Conservation (phyloP, 2,329 filamentous ascomycete species). For the Ambrosiella beaveri region DNA sequence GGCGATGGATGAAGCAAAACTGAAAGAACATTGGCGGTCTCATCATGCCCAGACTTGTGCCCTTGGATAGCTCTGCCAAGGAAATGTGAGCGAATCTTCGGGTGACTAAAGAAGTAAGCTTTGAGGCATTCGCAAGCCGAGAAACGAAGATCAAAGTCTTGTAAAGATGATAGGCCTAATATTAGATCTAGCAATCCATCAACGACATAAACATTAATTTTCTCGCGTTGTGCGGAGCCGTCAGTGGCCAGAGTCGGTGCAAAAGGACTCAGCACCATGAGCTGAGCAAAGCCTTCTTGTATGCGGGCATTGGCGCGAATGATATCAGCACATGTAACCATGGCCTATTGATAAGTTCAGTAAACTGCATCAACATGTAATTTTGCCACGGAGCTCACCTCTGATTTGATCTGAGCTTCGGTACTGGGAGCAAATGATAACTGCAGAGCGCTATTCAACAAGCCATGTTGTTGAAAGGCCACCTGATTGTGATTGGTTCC, state of each 20-base stretch:
- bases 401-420: constrained; percentile 62
- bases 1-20: constrained; percentile 52
- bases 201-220: constrained; percentile 65
- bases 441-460: constrained; percentile 63
- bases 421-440: constrained; percentile 62
- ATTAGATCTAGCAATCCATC: constrained; percentile 77
- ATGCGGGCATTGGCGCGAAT: constrained; percentile 64
- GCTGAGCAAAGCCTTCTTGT: constrained; percentile 78
- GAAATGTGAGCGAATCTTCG: constrained; percentile 70
- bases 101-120: constrained; percentile 74
- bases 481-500: constrained; percentile 71
- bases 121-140: constrained; percentile 83
- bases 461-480: constrained; percentile 68
- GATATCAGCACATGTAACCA: constrained; percentile 72
- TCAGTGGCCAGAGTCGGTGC: constrained; percentile 16
- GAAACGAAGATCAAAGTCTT: constrained; percentile 62
- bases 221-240: neutral
- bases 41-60: constrained; percentile 57
- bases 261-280: constrained; percentile 44
- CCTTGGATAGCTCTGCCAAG: constrained; percentile 77
- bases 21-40: constrained; percentile 75
- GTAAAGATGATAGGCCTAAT: constrained; percentile 46
- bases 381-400: constrained; percentile 31
- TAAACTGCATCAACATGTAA: constrained; percentile 3
- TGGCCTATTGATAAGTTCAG: constrained; percentile 33